These are phyloP conservation scores for Plantago ovata DNA, from an alignment of 257 asterid species.

Conservation along the genomic window DNA sequence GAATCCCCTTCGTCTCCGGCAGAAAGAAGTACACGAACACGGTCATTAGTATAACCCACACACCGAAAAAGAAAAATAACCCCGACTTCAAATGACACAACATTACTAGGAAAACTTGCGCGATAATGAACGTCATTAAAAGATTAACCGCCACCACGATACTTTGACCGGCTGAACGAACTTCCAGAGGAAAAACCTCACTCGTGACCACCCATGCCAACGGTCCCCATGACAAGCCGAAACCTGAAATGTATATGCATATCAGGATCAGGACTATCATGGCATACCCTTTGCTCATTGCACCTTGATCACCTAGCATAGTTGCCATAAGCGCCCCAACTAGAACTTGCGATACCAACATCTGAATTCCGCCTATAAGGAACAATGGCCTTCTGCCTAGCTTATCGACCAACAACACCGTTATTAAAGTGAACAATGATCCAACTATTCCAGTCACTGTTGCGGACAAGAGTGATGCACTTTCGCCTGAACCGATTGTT, in stretches of 20 bases:
- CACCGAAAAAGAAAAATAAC: constrained; percentile 18
- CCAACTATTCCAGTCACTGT: constrained; percentile 11
- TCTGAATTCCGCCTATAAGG: constrained; percentile 12
- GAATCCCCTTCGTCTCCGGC: constrained; percentile 13
- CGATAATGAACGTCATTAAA: constrained; percentile 6
- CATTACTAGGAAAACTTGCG: constrained; percentile 17
- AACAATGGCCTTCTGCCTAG: constrained; percentile 16
- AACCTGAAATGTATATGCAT: constrained; percentile 8
- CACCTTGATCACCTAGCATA: constrained; percentile 14
- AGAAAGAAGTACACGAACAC: constrained; percentile 7
- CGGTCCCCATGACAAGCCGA: constrained; percentile 21
- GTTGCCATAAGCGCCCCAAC: constrained; percentile 15
- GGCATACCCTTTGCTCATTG: constrained; percentile 15
- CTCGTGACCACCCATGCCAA: constrained; percentile 15
- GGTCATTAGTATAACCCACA: constrained; percentile 16
- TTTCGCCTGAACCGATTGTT: constrained; percentile 21
- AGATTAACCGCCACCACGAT: constrained; percentile 15
- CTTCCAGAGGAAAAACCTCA: constrained; percentile 13
- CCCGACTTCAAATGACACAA: constrained; percentile 16
- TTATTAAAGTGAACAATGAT: background rate
- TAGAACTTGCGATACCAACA: constrained; percentile 6
- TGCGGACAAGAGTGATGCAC: constrained; percentile 15
- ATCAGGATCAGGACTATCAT: background rate
- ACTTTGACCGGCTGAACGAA: constrained; percentile 19
- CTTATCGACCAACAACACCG: constrained; percentile 7